Percentiles rank a stretch among this genome's conserved stretches.
phyloP scores from a whole-genome alignment of 2,329 filamentous ascomycete species.

The Aurifilum marmelostoma region DNA sequence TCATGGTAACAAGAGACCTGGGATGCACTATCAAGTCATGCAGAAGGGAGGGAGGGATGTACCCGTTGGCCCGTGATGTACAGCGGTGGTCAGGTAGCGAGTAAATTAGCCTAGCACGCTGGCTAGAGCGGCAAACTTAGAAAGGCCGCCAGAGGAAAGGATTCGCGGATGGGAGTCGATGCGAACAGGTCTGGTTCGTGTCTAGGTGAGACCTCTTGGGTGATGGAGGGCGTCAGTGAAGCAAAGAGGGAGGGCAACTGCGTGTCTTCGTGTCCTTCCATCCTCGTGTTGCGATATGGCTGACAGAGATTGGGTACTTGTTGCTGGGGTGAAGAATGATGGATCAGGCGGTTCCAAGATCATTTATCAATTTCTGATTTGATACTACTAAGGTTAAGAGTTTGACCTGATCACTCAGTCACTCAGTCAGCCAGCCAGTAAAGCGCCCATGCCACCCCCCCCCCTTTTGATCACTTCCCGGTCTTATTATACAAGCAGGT shows the following conservation, averaged over 20 bases:
- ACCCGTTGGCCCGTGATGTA: background rate
- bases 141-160: constrained; percentile 1
- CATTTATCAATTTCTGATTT: constrained; percentile 6
- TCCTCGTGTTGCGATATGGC: background rate
- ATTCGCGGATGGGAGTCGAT: background rate
- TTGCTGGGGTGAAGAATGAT: background rate
- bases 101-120: background rate
- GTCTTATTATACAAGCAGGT: constrained; percentile 2
- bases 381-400: background rate
- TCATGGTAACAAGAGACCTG: background rate
- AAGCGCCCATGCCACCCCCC: background rate
- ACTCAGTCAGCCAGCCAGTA: constrained; percentile 1
- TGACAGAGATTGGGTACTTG: background rate
- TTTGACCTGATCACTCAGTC: constrained; percentile 6
- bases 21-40: background rate
- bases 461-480: background rate
- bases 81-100: background rate
- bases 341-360: too few species aligned
- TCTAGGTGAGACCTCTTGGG: background rate
- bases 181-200: background rate
- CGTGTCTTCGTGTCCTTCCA: background rate
- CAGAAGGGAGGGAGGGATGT: background rate
- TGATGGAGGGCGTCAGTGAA: background rate
- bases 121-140: constrained; percentile 5
- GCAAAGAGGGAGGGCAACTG: background rate